Evolutionary conservation across 495 filamentous ascomycete species (phyloP), one percentile per base, ranked within the genome.

Genomic region (Aspergillus egyptiacus): DNA sequence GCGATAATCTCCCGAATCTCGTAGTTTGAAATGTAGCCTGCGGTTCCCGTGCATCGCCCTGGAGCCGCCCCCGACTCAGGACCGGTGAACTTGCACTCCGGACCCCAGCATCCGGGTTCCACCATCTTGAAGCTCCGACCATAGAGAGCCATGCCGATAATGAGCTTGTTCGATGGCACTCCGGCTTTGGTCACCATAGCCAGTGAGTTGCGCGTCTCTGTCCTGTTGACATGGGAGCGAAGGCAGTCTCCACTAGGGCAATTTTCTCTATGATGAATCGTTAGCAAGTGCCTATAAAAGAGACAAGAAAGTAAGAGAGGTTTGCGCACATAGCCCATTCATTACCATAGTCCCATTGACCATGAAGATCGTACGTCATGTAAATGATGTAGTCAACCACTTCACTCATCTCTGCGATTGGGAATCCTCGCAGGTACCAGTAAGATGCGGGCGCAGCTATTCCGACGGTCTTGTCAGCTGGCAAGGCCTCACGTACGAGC

Each of bases 351-450:
- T 34, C 32, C 32, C 32, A 34, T 18, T 34, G 32, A 3, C 32
- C 32, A 17, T 34, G 32, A 5, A 34, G 14, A 8, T 34, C 32
- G 8, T 34, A 34, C n/a, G 32, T 34, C 32, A 34, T 34, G 14
- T 34, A 34, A 4, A 34, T 17, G 25, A 69, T 61, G 33, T 65
- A 72, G 35, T 68, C 64, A 3, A 66, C 37, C 10, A 58, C 34
- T 0, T 50, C n/a, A 1, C 24, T 10, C 0, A 72, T 65, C 1
- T 51, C 51, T 0, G 24, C 18, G 25, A 72, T 61, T 0, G 60
- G 62, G 35, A 66, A 68, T 1, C 15, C 46, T 22, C 63, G 48
- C 1, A 72, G 51, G 28, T 67, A 67, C 61, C 61, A 67, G 48
- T 55, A 64, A 0, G 59, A 67, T 0, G 64, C 36, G 0, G 64